Conservation (phyloP, 1,284 basidiomycete genomes). For the Boletellus sp. region DNA sequence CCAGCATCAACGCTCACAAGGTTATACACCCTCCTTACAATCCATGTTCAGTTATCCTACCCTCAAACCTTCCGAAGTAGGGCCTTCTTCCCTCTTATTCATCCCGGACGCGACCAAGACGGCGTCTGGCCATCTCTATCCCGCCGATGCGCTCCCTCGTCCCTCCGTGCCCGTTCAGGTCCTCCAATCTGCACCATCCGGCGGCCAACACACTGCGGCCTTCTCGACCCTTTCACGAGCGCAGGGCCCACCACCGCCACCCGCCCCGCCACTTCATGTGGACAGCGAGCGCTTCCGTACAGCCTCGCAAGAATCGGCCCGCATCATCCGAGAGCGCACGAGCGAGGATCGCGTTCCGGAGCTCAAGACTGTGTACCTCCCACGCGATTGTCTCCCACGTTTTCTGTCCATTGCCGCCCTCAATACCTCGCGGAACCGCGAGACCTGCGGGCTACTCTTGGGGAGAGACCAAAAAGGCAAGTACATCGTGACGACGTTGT, state of each 20-base stretch:
- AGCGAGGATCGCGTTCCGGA: constrained; percentile 31
- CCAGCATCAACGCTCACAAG: constrained; percentile 52
- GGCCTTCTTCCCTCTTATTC: constrained; percentile 30
- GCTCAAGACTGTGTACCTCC: constrained; percentile 63
- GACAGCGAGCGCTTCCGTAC: constrained; percentile 26
- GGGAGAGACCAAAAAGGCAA: constrained; percentile 55
- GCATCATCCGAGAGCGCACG: constrained; percentile 25
- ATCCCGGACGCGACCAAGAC: constrained; percentile 31
- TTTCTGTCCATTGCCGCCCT: constrained; percentile 68
- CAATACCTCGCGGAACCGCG: constrained; percentile 57
- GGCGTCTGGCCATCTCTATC: constrained; percentile 31
- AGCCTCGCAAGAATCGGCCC: constrained; percentile 29
- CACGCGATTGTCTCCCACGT: constrained; percentile 62
- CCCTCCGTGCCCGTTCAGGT: constrained; percentile 21
- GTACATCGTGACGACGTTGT: constrained; percentile 68
- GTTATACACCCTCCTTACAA: constrained; percentile 53
- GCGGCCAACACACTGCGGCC: constrained; percentile 15
- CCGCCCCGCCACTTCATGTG: constrained; percentile 17
- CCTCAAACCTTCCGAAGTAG: constrained; percentile 33
- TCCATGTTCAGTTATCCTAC: constrained; percentile 47
- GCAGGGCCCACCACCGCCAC: constrained; percentile 22
- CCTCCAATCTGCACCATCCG: constrained; percentile 7
- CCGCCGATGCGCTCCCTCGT: constrained; percentile 32
- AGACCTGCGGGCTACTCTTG: constrained; percentile 65
- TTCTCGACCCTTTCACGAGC: constrained; percentile 22